Evolutionary conservation across 257 asterid genomes (phyloP).

Genomic region (Nicotiana tabacum): DNA sequence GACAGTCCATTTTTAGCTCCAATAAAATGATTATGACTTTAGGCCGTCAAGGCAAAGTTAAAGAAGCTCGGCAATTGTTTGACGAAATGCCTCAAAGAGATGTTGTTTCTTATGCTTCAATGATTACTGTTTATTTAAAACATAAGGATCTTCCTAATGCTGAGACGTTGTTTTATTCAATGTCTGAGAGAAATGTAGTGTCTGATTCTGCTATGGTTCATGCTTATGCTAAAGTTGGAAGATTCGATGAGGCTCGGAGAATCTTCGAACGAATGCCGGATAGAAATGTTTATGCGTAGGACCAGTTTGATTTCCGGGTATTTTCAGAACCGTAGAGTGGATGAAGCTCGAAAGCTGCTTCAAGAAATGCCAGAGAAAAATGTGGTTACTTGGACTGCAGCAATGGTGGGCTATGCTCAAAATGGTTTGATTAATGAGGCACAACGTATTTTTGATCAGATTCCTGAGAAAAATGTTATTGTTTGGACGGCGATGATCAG

Average conservation of each 20-base stretch:
- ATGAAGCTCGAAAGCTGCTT: constrained; percentile 30
- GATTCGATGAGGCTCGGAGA: constrained; percentile 33
- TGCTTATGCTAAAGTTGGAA: constrained; percentile 52
- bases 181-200: constrained; percentile 50
- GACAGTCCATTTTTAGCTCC: neutral
- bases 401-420: constrained; percentile 38
- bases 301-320: constrained; percentile 59
- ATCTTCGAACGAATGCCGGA: constrained; percentile 47
- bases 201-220: constrained; percentile 60
- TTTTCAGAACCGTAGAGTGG: constrained; percentile 39
- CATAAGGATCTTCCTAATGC: constrained; percentile 41
- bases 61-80: constrained; percentile 38
- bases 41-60: constrained; percentile 37
- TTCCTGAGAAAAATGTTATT: constrained; percentile 42
- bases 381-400: constrained; percentile 50
- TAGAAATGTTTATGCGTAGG: constrained; percentile 54
- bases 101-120: constrained; percentile 42
- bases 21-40: constrained; percentile 6
- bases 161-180: constrained; percentile 33
- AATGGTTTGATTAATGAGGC: constrained; percentile 50
- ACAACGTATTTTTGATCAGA: constrained; percentile 38
- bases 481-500: constrained; percentile 58
- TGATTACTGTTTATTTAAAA: constrained; percentile 47
- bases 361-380: constrained; percentile 50
- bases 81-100: constrained; percentile 49